Evolutionary conservation across 106 monocot species (phyloP).

Genomic region (Xerophyta viscosa): DNA sequence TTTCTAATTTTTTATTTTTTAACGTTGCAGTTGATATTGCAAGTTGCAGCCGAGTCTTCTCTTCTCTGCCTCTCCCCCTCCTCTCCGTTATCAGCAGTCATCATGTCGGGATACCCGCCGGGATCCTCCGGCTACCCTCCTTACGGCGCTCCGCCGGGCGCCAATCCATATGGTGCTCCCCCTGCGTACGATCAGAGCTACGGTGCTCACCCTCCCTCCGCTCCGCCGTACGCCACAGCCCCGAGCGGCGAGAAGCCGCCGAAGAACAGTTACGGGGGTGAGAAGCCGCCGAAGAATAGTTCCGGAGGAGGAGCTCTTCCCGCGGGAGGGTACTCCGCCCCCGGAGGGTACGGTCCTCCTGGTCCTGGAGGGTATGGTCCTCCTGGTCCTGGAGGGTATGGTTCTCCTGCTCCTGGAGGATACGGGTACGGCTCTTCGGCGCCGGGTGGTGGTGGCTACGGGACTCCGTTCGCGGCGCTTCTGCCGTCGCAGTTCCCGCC

Average conservation of each 20-base stretch:
- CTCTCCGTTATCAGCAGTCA: no score
- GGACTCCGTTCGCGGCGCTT: constrained; percentile 52
- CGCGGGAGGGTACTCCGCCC: no score
- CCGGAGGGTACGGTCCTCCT: background rate
- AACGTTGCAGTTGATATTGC: no score
- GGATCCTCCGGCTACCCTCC: constrained; percentile 48
- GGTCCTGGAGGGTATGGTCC: background rate
- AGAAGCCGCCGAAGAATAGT: background rate
- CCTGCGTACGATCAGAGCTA: constrained; percentile 1
- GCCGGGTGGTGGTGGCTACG: background rate
- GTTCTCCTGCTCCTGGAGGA: background rate
- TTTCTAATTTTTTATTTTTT: no score
- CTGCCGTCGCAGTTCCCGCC: constrained; percentile 83
- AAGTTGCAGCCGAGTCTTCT: no score
- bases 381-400: no score
- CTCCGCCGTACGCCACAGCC: constrained; percentile 12
- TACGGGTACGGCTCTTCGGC: background rate
- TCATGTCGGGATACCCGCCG: constrained; percentile 46
- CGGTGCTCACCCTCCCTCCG: constrained; percentile 8
- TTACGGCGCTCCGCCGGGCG: constrained; percentile 11
- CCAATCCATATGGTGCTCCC: constrained; percentile 20
- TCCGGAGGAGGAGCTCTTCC: background rate
- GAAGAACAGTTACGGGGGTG: background rate
- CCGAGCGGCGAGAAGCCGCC: constrained; percentile 8
- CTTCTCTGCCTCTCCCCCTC: no score